A percentile compares a stretch with the other conserved stretches of the same genome.
Conservation (phyloP, 352 stramenopile species). For the Phytophthora constricta region DNA sequence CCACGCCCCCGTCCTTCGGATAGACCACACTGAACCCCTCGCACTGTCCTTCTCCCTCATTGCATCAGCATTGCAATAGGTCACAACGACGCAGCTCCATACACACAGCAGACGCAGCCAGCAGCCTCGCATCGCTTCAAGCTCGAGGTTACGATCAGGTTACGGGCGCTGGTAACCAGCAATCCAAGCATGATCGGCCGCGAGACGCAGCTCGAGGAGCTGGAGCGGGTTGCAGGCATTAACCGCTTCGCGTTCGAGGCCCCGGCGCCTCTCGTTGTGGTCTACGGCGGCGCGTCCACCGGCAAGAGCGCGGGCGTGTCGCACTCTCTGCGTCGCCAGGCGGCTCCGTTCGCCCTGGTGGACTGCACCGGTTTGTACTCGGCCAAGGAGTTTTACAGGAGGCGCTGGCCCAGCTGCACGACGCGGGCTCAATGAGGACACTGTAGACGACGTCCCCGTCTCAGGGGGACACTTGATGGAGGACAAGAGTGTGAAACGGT, state of each 20-base stretch:
- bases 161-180: not conserved
- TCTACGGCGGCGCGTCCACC: constrained; percentile 79
- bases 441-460: constrained; percentile 18
- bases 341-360: constrained; percentile 55
- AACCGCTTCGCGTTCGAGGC: constrained; percentile 44
- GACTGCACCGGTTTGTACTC: constrained; percentile 77
- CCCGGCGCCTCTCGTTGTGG: constrained; percentile 64
- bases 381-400: constrained; percentile 78
- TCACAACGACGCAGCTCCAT: not conserved
- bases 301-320: constrained; percentile 75
- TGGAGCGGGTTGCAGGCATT: constrained; percentile 55
- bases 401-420: constrained; percentile 65
- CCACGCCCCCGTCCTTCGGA: not conserved
- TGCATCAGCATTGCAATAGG: too few species aligned
- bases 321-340: constrained; percentile 41
- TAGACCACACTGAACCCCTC: not conserved
- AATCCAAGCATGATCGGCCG: constrained; percentile 53
- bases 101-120: too few species aligned
- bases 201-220: constrained; percentile 54
- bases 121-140: too few species aligned
- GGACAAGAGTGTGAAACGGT: not conserved
- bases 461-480: constrained; percentile 7
- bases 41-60: too few species aligned
- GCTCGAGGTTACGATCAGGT: not conserved
- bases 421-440: constrained; percentile 6